Evolutionary conservation across 2,329 filamentous ascomycete genomes (phyloP).

Genomic region (Fusarium tjaetaba): DNA sequence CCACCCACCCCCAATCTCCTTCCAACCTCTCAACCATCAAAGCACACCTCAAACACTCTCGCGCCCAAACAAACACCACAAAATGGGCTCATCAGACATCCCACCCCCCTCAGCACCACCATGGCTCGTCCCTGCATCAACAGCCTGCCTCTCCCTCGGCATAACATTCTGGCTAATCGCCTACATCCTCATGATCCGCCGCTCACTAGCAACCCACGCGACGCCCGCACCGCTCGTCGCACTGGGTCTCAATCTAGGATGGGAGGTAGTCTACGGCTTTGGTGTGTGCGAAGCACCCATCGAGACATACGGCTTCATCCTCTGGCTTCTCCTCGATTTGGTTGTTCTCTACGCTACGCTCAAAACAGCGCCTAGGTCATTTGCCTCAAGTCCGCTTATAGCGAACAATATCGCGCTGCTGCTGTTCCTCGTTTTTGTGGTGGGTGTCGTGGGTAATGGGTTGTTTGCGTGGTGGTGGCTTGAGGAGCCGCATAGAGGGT

Average conservation of each 20-base stretch:
- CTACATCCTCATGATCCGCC: constrained; percentile 59
- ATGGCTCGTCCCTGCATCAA: constrained; percentile 53
- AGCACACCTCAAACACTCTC: background rate
- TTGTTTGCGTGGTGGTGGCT: constrained; percentile 61
- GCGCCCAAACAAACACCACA: background rate
- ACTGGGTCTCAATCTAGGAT: constrained; percentile 60
- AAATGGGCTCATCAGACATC: constrained; percentile 54
- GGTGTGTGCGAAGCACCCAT: constrained; percentile 56
- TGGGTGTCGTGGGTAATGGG: constrained; percentile 53
- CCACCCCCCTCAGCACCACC: constrained; percentile 48
- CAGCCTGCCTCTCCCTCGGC: constrained; percentile 49
- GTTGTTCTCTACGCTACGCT: constrained; percentile 58
- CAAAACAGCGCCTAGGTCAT: constrained; percentile 56
- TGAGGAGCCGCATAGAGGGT: constrained; percentile 51
- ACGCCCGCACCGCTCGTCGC: constrained; percentile 62
- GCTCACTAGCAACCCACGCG: constrained; percentile 56
- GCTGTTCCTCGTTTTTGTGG: constrained; percentile 48
- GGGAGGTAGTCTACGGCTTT: constrained; percentile 61
- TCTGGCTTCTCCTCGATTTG: constrained; percentile 62
- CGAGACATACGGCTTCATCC: constrained; percentile 55
- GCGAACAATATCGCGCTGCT: constrained; percentile 53
- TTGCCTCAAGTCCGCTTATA: constrained; percentile 53
- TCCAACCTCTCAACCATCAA: background rate
- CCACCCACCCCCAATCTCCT: background rate
- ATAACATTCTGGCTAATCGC: constrained; percentile 53